These are phyloP conservation scores for Diaporthe velutina DNA, from an alignment of 2,329 filamentous ascomycete species.

Conservation along the genomic window DNA sequence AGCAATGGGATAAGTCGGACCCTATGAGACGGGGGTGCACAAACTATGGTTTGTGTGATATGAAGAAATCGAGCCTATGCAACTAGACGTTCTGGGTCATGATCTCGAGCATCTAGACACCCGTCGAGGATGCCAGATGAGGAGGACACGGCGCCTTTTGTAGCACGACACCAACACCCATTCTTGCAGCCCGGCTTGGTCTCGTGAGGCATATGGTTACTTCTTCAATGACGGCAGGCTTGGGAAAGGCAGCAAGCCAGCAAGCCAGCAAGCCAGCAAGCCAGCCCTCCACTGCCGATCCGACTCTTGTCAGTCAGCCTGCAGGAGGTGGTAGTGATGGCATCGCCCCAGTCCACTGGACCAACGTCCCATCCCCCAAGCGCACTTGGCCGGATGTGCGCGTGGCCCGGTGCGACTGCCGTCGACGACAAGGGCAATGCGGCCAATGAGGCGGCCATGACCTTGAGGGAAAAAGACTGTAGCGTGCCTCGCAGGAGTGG, in stretches of 20 bases:
- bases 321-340: slow-evolving; percentile 25
- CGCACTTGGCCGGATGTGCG: slow-evolving; percentile 22
- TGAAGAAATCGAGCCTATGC: background rate
- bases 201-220: slow-evolving; percentile 31
- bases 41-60: slow-evolving; percentile 19
- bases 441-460: slow-evolving; percentile 15
- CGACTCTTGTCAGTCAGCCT: slow-evolving; percentile 22
- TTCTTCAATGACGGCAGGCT: slow-evolving; percentile 36
- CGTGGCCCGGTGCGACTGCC: slow-evolving; percentile 30
- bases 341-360: slow-evolving; percentile 13
- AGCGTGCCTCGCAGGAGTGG: slow-evolving; percentile 21
- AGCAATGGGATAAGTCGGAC: background rate
- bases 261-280: background rate
- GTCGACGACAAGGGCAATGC: slow-evolving; percentile 22
- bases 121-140: slow-evolving; percentile 23
- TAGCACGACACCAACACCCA: slow-evolving; percentile 7
- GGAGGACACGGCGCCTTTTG: slow-evolving; percentile 34
- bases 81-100: background rate
- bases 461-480: background rate
- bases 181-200: slow-evolving; percentile 21
- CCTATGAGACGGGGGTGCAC: slow-evolving; percentile 7
- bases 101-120: slow-evolving; percentile 5
- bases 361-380: slow-evolving; percentile 25
- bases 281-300: slow-evolving; percentile 24
- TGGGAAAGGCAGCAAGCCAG: slow-evolving; percentile 7